Percentiles rank a stretch among this genome's conserved stretches.
Evolutionary conservation across 2,329 filamentous ascomycete species (phyloP).

Genomic region (Phyllosticta ampelicida): DNA sequence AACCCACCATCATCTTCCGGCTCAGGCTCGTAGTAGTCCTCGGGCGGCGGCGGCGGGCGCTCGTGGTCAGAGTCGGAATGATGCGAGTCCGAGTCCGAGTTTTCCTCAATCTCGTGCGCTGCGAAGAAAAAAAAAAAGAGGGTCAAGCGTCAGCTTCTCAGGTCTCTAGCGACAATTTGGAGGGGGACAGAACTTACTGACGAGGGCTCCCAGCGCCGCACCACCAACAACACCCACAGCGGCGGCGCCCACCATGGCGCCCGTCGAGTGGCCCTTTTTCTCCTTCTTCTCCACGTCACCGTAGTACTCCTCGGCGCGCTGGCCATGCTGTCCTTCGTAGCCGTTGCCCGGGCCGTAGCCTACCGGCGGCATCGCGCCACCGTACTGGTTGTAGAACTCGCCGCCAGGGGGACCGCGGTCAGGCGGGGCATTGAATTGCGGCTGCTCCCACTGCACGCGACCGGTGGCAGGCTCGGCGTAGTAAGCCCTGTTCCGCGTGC

Average conservation of each 20-base stretch:
- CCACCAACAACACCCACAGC: constrained; percentile 51
- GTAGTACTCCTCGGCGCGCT: constrained; percentile 9
- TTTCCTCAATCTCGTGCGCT: constrained; percentile 8
- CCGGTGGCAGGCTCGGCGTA: constrained; percentile 53
- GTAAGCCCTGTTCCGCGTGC: constrained; percentile 51
- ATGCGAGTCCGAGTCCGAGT: background rate
- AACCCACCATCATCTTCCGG: constrained; percentile 1
- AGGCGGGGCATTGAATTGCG: constrained; percentile 28
- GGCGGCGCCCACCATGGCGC: constrained; percentile 45
- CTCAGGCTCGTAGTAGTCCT: constrained; percentile 1
- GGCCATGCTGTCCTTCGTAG: constrained; percentile 12
- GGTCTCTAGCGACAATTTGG: background rate
- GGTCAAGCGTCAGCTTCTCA: background rate
- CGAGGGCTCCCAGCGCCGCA: constrained; percentile 45
- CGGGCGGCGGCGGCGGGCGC: background rate
- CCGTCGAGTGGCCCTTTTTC: constrained; percentile 35
- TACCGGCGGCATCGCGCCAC: constrained; percentile 5
- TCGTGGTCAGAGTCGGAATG: constrained; percentile 4
- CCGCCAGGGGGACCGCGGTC: constrained; percentile 7
- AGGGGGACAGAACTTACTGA: constrained; percentile 36
- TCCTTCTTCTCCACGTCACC: constrained; percentile 20
- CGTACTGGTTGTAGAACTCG: constrained; percentile 11
- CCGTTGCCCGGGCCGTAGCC: constrained; percentile 9
- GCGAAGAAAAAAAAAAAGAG: too few species aligned
- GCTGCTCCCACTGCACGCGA: constrained; percentile 54